A percentile compares a stretch with the other conserved stretches of the same genome.
Evolutionary conservation across 2,329 filamentous ascomycete species (phyloP).

Genomic region (Cercospora sp.): DNA sequence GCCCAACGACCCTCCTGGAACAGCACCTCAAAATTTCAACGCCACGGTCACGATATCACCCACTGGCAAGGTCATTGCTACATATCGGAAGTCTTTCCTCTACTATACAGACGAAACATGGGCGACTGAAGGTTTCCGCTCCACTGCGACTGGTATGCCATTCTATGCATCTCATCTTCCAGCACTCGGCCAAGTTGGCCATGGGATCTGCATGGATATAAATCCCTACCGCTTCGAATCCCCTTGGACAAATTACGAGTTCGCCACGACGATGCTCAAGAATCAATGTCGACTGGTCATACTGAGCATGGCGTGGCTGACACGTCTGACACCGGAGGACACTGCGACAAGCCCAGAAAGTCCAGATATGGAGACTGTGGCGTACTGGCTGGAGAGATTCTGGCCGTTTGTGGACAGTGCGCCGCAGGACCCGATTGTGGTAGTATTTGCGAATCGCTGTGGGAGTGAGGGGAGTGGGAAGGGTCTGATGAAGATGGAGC

Average conservation of each 20-base stretch:
- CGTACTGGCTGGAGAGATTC: conserved; percentile 73
- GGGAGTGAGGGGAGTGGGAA: conserved; percentile 56
- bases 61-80: conserved; percentile 54
- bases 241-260: conserved; percentile 60
- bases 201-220: conserved; percentile 59
- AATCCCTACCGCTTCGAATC: conserved; percentile 63
- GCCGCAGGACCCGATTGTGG: conserved; percentile 59
- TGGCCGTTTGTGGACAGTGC: conserved; percentile 55
- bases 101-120: conserved; percentile 68
- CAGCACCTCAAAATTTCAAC: conserved; percentile 52
- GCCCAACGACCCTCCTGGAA: conserved; percentile 10
- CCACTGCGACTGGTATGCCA: conserved; percentile 16
- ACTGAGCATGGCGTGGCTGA: conserved; percentile 77
- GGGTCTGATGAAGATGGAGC: conserved; percentile 31
- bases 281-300: conserved; percentile 63
- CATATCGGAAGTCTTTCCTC: conserved; percentile 65
- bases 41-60: conserved; percentile 59
- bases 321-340: conserved; percentile 53
- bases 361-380: conserved; percentile 70
- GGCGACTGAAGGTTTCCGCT: conserved; percentile 44
- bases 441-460: conserved; percentile 70
- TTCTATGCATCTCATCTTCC: conserved; percentile 45
- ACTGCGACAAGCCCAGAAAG: conserved; percentile 49
- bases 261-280: conserved; percentile 58
- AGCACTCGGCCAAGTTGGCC: conserved; percentile 40